Base-by-base conservation (phyloP, 2,329 filamentous ascomycete genomes). In the Purpureocillium takamizusanense region DNA sequence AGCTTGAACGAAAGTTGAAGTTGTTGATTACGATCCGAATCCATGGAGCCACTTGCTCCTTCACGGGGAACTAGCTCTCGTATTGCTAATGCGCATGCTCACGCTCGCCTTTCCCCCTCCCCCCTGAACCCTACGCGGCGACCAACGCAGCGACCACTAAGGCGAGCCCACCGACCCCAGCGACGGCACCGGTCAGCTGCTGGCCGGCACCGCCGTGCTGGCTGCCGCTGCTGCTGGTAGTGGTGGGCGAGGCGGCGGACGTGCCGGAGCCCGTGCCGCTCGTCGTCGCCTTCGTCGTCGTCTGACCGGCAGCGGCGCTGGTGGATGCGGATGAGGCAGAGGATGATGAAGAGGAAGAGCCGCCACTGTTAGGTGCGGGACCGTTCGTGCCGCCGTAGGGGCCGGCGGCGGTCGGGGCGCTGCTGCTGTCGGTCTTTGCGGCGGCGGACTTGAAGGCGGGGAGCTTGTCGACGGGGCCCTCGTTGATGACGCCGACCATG, bases 401-500 rank as follows among this genome's bases (percentile, higher is more conserved):
- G 10, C n/a, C n/a, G n/a, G 21, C 21, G 6, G 13, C 3, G 43
- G 50, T 23, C 5, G 35, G 35, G 14, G 4, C 18, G 29, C 29
- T 27, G 30, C 23, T 42, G 4, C 36, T 37, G 32, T 28, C 33
- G 21, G 35, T 35, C 6, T 43, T 46, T 15, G 10, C 39, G 7
- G 47, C 45, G 10, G 42, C 39, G 18, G 23, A 36, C 34, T 39
- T 43, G 39, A 42, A 52, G 7, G 34, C 27, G n/a, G 30, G 34
- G 23, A 50, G 44, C 3, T 45, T 51, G 35, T 43, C 30, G 28
- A 47, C 31, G n/a, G n/a, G n/a, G 16, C 23, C 40, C 28, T 47
- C 39, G 39, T 55, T 56, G 43, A 56, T 48, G 21, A 50, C 52
- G 31, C 50, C 53, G 7, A 54, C 45, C 53, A 55, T 55, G 35